A percentile compares a stretch with the other conserved stretches of the same genome.
These are phyloP conservation scores for Mucor plumbeus DNA, from an alignment of 371 early-diverging fungal genomes.

Conservation along the genomic window DNA sequence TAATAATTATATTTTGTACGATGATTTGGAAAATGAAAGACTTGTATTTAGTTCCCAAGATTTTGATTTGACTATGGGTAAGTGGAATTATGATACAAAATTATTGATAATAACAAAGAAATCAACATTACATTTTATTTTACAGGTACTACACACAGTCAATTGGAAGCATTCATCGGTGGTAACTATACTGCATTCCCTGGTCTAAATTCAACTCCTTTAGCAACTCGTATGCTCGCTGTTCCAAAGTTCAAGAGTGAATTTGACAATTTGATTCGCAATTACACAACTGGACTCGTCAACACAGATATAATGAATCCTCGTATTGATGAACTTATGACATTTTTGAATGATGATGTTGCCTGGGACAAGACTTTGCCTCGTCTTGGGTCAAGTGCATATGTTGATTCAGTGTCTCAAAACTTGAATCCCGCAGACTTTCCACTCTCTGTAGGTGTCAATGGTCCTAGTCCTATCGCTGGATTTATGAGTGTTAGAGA, in stretches of 20 bases:
- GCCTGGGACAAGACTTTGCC: slow-evolving; percentile 32
- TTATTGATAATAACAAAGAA: background rate
- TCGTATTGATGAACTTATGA: slow-evolving; percentile 21
- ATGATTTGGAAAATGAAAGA: slow-evolving; percentile 14
- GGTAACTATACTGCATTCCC: slow-evolving; percentile 34
- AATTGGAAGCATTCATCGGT: slow-evolving; percentile 10
- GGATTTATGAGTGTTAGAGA: slow-evolving; percentile 19
- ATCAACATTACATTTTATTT: background rate
- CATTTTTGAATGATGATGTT: slow-evolving; percentile 31
- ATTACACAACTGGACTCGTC: slow-evolving; percentile 14
- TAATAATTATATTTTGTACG: slow-evolving; percentile 43
- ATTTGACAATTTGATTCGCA: slow-evolving; percentile 17
- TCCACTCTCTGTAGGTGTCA: slow-evolving; percentile 8
- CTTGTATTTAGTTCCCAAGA: slow-evolving; percentile 37
- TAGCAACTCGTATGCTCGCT: slow-evolving; percentile 26
- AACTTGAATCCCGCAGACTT: background rate
- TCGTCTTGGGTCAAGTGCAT: slow-evolving; percentile 10
- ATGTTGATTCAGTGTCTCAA: no score
- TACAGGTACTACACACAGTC: background rate
- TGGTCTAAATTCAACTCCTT: slow-evolving; percentile 25
- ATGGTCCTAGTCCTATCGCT: slow-evolving; percentile 22
- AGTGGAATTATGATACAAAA: slow-evolving; percentile 12
- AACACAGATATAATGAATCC: slow-evolving; percentile 12
- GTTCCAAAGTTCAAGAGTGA: slow-evolving; percentile 24
- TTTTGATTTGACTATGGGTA: slow-evolving; percentile 38